Evolutionary conservation across 2,329 filamentous ascomycete species (phyloP), one percentile per base, ranked within the genome.

Genomic region (Alternaria alternata): DNA sequence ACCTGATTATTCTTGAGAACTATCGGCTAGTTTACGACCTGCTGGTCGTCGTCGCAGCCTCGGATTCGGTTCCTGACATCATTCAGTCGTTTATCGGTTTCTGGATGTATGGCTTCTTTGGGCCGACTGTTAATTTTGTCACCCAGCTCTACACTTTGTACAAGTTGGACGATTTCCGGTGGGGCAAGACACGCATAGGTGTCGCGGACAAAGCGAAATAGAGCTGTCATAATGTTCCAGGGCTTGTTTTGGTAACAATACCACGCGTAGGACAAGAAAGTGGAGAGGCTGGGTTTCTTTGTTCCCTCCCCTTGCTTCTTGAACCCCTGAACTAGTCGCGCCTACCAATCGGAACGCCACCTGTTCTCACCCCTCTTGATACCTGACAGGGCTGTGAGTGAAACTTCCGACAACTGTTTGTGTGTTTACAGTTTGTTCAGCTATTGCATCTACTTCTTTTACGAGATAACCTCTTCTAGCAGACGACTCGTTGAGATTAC

Each of bases 101-200:
- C 7, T 14, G 36, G 16, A 16, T 54, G 36, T 59, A 59, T 8
- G 24, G 24, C 51, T 20, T n/a, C 4, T 36, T 48, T 18, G 51
- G 20, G 2, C 36, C 56, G 3, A 18, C 47, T 4, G 30, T 54
- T 16, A 43, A 54, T 22, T 47, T 49, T 7, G 30, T 54, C 8
- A 54, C 36, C 18, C 56, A 59, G 9, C 22, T 54, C 20, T 54
- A 59, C 43, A 54, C 51, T 7, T 18, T 59, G n/a, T 38, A 48
- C 28, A 54, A 54, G 5, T 11, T 59, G 51, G 51, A 59, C 28
- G 51, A 59, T 55, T 59, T 59, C 14, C 36, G 51, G 32, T 59
- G 56, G 56, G 51, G 51, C 8, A 59, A 59, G 56, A 59, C 56
- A 7, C 42, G 43, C 14, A 43, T 59, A 12, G 56, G 34, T 16